Percentiles rank a stretch among this genome's conserved stretches.
Conservation (phyloP, 2,329 filamentous ascomycete species). For the Colletotrichum tropicicola region DNA sequence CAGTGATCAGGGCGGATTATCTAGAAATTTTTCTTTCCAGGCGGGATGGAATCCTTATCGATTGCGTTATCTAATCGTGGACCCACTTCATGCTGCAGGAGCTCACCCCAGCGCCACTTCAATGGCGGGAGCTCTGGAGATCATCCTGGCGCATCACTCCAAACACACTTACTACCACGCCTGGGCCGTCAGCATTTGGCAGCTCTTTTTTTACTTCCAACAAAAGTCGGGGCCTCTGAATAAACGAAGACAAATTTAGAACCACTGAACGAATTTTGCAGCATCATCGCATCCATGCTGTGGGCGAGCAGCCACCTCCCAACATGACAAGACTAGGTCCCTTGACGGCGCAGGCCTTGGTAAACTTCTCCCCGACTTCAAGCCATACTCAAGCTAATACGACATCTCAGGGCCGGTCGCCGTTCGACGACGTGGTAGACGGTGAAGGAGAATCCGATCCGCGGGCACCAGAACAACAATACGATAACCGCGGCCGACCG, state of each 20-base stretch:
- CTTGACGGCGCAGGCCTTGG: conserved; percentile 65
- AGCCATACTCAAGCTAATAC: neutral
- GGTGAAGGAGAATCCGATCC: conserved; percentile 55
- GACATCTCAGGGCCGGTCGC: conserved; percentile 61
- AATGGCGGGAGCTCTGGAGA: neutral
- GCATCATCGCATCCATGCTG: neutral
- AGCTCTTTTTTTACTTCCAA: neutral
- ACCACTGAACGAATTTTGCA: neutral
- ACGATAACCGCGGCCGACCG: conserved; percentile 64
- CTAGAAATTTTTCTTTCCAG: conserved; percentile 16
- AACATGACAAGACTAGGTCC: conserved; percentile 48
- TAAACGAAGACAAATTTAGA: no score
- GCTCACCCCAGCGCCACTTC: conserved; percentile 6
- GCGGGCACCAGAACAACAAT: conserved; percentile 55
- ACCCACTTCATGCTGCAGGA: conserved; percentile 5
- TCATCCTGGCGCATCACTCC: neutral
- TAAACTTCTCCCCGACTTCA: conserved; percentile 40
- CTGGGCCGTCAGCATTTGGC: no score
- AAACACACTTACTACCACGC: no score
- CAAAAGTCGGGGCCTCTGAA: neutral
- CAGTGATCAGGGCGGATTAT: neutral
- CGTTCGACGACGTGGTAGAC: conserved; percentile 65
- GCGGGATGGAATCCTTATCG: conserved; percentile 27
- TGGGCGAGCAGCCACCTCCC: neutral
- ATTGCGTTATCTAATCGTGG: conserved; percentile 23